Conservation (phyloP, 176 grass and related monocot genomes). For the Calamus simplicifolius region DNA sequence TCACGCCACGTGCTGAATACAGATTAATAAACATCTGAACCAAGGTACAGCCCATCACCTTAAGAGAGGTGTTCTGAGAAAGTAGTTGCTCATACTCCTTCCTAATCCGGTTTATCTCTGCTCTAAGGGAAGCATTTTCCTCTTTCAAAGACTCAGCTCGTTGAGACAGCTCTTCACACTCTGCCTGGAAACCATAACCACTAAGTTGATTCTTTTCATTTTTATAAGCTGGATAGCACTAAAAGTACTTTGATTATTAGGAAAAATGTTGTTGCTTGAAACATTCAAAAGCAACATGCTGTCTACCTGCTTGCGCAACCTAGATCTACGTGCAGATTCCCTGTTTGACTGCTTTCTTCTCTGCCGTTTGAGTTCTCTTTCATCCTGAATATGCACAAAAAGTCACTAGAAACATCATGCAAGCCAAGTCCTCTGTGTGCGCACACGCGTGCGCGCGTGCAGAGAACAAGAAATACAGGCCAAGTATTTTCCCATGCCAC, state of each 20-base stretch:
- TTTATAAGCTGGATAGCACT: too few relatives aligned
- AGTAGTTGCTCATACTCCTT: slow-evolving; percentile 69
- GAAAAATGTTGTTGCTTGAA: too few relatives aligned
- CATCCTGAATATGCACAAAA: slow-evolving; percentile 50
- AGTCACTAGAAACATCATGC: background rate
- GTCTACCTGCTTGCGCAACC: slow-evolving; percentile 80
- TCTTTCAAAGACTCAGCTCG: slow-evolving; percentile 63
- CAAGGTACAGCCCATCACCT: slow-evolving; percentile 37
- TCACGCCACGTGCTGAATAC: background rate
- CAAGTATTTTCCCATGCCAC: background rate
- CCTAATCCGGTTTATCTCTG: slow-evolving; percentile 63
- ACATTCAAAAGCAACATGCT: too few relatives aligned
- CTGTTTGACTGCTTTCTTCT: slow-evolving; percentile 93
- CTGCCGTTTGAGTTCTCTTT: slow-evolving; percentile 89
- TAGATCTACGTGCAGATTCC: slow-evolving; percentile 89
- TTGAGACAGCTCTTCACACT: slow-evolving; percentile 82
- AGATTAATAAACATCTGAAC: background rate
- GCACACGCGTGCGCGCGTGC: background rate
- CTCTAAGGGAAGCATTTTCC: slow-evolving; percentile 70
- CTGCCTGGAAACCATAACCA: slow-evolving; percentile 43
- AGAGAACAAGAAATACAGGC: background rate
- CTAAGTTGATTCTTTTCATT: background rate
- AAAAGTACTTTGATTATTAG: too few relatives aligned
- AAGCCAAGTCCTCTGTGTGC: background rate
- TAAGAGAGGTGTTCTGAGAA: slow-evolving; percentile 73